Percentiles rank a stretch among this genome's conserved stretches.
phyloP scores from a whole-genome alignment of 2,329 filamentous ascomycete genomes.

The Pseudogymnoascus sp. region DNA sequence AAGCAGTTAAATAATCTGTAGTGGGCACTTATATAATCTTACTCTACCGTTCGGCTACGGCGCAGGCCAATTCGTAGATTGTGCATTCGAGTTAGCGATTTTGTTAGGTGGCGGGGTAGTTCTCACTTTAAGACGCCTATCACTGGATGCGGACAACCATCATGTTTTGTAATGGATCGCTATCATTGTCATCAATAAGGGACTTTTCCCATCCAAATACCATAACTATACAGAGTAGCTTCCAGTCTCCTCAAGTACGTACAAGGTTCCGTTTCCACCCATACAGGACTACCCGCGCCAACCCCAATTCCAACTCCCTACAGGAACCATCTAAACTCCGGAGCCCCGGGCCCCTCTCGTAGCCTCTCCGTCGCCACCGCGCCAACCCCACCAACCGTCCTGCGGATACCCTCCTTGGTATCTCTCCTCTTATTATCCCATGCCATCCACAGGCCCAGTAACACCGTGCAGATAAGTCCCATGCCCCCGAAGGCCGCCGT shows the following conservation, averaged over 20 bases:
- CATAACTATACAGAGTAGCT: neutral
- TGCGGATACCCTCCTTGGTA: conserved; percentile 2
- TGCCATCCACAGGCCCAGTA: conserved; percentile 54
- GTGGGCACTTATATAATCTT: neutral
- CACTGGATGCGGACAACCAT: neutral
- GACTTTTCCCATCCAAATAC: neutral
- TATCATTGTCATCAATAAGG: neutral
- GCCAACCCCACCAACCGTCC: conserved; percentile 23
- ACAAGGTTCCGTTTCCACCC: neutral
- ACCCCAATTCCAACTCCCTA: conserved; percentile 17
- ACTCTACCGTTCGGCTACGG: neutral
- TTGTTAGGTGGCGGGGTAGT: neutral
- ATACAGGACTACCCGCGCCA: neutral
- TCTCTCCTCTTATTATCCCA: conserved; percentile 34
- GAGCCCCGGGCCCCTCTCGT: conserved; percentile 42
- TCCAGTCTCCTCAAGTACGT: neutral
- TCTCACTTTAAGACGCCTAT: neutral
- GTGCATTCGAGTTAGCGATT: neutral
- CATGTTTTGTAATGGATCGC: neutral
- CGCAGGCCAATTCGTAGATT: neutral
- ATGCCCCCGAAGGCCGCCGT: conserved; percentile 55
- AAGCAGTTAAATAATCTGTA: neutral
- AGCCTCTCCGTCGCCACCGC: conserved; percentile 49
- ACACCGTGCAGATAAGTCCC: conserved; percentile 45
- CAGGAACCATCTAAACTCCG: conserved; percentile 51